A percentile compares a stretch with the other conserved stretches of the same genome.
Conservation (phyloP, 2,329 filamentous ascomycete species). For the Ophiostoma tasmaniense region DNA sequence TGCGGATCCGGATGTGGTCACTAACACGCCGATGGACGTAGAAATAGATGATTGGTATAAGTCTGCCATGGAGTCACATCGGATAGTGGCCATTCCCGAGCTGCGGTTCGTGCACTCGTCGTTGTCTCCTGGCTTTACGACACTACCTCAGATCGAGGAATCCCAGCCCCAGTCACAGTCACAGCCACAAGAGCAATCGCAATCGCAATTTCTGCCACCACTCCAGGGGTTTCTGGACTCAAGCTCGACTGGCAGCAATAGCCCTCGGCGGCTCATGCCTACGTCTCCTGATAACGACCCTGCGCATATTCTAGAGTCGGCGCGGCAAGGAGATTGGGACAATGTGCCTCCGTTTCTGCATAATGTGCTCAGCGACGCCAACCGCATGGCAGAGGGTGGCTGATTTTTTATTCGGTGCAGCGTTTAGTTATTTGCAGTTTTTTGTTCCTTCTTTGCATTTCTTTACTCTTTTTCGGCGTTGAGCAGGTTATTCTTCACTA, state of each 20-base stretch:
- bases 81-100: slow-evolving; percentile 33
- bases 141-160: neutral
- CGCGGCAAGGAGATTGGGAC: slow-evolving; percentile 48
- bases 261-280: neutral
- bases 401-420: neutral
- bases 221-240: neutral
- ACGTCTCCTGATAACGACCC: slow-evolving; percentile 31
- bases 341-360: slow-evolving; percentile 50
- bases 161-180: neutral
- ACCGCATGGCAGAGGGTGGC: slow-evolving; percentile 37
- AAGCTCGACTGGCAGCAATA: neutral
- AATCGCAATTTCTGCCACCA: neutral
- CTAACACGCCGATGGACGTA: slow-evolving; percentile 54
- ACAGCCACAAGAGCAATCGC: neutral
- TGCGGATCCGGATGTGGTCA: slow-evolving; percentile 53
- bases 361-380: slow-evolving; percentile 34
- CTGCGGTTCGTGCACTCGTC: slow-evolving; percentile 23
- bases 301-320: slow-evolving; percentile 44
- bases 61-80: slow-evolving; percentile 51
- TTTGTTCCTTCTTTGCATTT: neutral
- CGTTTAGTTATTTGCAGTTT: neutral
- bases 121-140: neutral
- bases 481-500: neutral
- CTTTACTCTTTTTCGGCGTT: neutral
- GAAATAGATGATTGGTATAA: slow-evolving; percentile 71